Base-by-base conservation (phyloP, 805 yeast species). In the Blastobotrys chiropterorum region DNA sequence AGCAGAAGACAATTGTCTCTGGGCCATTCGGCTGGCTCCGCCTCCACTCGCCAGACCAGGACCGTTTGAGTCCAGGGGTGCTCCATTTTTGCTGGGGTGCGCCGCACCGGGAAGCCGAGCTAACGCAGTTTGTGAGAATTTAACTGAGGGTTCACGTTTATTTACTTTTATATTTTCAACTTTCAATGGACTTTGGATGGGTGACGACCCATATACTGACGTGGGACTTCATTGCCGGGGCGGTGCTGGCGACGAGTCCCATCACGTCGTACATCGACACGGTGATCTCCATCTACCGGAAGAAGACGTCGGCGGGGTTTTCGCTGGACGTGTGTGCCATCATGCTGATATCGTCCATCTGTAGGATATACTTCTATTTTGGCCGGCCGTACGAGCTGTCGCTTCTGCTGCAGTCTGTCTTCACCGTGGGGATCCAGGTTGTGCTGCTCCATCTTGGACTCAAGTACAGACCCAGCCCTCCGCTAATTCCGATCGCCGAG, bases 241-340 rank as follows among this genome's bases (percentile, higher is more conserved):
- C 48, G 16, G 31, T 38, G 13, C 15, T 46, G 14, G 48, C 89
- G 30, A 79, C 86, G 62, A 85, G 97, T 0, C 97, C 97, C 1
- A 67, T 90, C 44, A 76, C 90, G 55, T 86, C 96, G 4, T 90
- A 90, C 63, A 95, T 96, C 2, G 79, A 94, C 14, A 89, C 96
- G 0, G 78, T 90, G 38, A 72, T 80, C 46, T 75, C 85, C 56
- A 89, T 90, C 13, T 76, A 81, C 60, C 72, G 75, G 46, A 76
- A 79, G 34, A 72, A 82, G 63, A 77, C 90, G 0, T 78, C 92
- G 1, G 73, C 79, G 19, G 97, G 97, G 19, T 89, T 90, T 63
- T 85, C 95, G 3, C 73, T 89, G n/a, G 97, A 90, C 67, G 86
- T 90, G 8, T 90, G 97, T 68, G 90, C 89, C 4, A 87, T 96